phyloP scores from a whole-genome alignment of 2,329 filamentous ascomycete species.

The Fusarium drepaniforme region DNA sequence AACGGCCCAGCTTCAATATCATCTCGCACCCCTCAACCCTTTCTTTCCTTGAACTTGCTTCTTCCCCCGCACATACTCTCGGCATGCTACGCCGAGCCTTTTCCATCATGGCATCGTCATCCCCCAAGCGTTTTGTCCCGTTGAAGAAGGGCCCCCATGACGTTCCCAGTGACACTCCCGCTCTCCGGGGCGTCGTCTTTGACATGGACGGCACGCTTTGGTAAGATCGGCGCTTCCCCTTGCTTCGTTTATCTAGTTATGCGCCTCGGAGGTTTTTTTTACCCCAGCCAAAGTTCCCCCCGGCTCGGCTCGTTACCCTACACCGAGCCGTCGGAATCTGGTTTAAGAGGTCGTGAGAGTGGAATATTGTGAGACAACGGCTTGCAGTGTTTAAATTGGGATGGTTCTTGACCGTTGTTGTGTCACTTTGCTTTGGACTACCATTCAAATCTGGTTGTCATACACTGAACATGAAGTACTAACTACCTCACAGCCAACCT shows the following conservation, averaged over 20 bases:
- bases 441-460: neutral
- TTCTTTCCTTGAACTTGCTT: neutral
- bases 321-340: neutral
- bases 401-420: neutral
- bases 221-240: constrained; percentile 63
- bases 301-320: constrained; percentile 21
- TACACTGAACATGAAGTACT: constrained; percentile 1
- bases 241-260: neutral
- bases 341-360: neutral
- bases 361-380: neutral
- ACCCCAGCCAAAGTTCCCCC: neutral
- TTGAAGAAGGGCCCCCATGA: constrained; percentile 54
- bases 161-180: constrained; percentile 53
- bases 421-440: neutral
- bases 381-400: neutral
- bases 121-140: constrained; percentile 67
- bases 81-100: constrained; percentile 47
- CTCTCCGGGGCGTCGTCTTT: constrained; percentile 77
- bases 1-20: neutral
- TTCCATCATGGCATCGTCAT: constrained; percentile 56
- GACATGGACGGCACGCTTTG: constrained; percentile 96
- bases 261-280: neutral
- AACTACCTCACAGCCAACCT: constrained; percentile 71
- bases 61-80: neutral
- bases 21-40: neutral